phyloP scores from a whole-genome alignment of 208 protist species.

The Entamoeba dispar region DNA sequence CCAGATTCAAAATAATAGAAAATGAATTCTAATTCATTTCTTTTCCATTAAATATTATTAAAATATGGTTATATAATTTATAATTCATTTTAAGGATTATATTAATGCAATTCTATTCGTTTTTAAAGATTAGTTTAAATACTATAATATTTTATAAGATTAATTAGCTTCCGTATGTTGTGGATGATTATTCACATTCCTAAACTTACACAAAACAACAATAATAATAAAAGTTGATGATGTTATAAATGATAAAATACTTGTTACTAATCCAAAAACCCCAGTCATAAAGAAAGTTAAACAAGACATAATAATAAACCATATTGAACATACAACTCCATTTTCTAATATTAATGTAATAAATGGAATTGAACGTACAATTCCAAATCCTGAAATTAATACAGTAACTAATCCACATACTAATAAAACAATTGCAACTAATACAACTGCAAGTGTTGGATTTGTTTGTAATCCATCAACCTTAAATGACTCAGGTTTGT shows the following conservation, averaged over 20 bases:
- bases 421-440: background rate
- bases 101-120: too few relatives aligned
- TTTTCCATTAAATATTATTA: too few relatives aligned
- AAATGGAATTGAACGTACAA: background rate
- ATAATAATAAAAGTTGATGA: background rate
- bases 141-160: too few relatives aligned
- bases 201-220: background rate
- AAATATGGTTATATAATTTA: too few relatives aligned
- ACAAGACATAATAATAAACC: background rate
- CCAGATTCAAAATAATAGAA: background rate
- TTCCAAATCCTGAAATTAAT: background rate
- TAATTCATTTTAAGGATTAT: too few relatives aligned
- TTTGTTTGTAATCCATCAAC: background rate
- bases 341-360: background rate
- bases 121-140: too few relatives aligned
- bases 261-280: background rate
- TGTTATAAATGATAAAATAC: background rate
- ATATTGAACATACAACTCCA: background rate
- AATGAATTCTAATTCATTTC: too few relatives aligned
- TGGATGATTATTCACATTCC: background rate
- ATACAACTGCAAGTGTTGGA: background rate
- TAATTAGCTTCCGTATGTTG: too few relatives aligned
- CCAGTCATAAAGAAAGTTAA: background rate
- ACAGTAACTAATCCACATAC: background rate
- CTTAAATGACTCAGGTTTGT: background rate